Evolutionary conservation across 495 filamentous ascomycete genomes (phyloP).

Genomic region (Annulohypoxylon maeteangense): DNA sequence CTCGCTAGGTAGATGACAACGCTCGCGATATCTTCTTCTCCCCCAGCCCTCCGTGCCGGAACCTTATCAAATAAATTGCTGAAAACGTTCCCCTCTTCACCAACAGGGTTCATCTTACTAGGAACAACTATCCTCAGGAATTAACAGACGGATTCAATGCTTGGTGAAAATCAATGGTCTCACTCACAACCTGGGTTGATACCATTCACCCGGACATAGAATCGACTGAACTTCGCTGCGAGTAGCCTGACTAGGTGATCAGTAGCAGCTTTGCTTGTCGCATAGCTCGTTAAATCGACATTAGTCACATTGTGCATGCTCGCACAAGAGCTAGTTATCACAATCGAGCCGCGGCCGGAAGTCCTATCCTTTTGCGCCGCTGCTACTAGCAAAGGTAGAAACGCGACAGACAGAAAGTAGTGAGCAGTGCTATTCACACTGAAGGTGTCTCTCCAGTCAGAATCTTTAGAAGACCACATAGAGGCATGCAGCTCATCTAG

Average conservation of each 20-base stretch:
- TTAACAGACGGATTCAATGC: background rate
- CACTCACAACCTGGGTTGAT: constrained; percentile 61
- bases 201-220: constrained; percentile 56
- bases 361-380: constrained; percentile 49
- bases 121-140: constrained; percentile 50
- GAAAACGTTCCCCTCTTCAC: constrained; percentile 57
- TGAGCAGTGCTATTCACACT: constrained; percentile 57
- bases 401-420: constrained; percentile 57
- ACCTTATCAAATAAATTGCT: constrained; percentile 56
- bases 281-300: constrained; percentile 59
- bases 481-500: constrained; percentile 54
- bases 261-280: constrained; percentile 58
- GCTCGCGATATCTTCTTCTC: constrained; percentile 54
- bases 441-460: constrained; percentile 56
- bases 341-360: constrained; percentile 54
- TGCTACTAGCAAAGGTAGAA: constrained; percentile 53
- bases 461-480: constrained; percentile 54
- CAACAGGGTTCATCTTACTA: constrained; percentile 61
- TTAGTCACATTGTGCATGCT: constrained; percentile 62
- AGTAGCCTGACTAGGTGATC: constrained; percentile 58
- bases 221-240: constrained; percentile 55
- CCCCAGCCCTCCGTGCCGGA: constrained; percentile 55
- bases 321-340: constrained; percentile 58
- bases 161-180: background rate
- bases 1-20: constrained; percentile 55